Conservation (phyloP, 31 red algal species). For the Odonthalia washingtoniensis region DNA sequence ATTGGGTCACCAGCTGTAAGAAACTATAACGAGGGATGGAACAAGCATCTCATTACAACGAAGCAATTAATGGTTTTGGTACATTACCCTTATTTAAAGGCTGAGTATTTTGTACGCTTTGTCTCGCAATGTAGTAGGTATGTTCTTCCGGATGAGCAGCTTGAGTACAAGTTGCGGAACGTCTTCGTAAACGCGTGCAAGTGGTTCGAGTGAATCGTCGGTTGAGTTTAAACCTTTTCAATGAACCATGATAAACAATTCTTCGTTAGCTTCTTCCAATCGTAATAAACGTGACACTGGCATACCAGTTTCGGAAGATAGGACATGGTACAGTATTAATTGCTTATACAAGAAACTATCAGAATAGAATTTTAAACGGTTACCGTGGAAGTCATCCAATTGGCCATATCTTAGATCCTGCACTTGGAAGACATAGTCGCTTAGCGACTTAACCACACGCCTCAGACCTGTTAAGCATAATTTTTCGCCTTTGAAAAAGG, state of each 20-base stretch:
- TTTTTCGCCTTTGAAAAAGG: not conserved
- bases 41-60: no score
- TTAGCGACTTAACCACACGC: not conserved
- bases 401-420: slow-evolving; percentile 19
- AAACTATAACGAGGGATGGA: no score
- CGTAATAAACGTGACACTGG: not conserved
- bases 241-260: not conserved
- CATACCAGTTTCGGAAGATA: not conserved
- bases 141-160: no score
- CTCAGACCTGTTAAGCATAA: not conserved
- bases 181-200: not conserved
- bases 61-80: no score
- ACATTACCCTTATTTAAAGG: no score
- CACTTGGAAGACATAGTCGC: slow-evolving; percentile 20
- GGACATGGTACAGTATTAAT: not conserved
- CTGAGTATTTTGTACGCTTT: no score
- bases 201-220: not conserved
- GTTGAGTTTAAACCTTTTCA: not conserved
- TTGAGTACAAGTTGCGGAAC: no score
- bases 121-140: no score
- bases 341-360: not conserved
- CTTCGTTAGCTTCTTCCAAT: not conserved
- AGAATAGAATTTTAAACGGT: not conserved
- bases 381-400: not conserved
- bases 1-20: no score